Evolutionary conservation across 75 land plant genomes (phyloP).

Genomic region (Pinus tabuliformis): DNA sequence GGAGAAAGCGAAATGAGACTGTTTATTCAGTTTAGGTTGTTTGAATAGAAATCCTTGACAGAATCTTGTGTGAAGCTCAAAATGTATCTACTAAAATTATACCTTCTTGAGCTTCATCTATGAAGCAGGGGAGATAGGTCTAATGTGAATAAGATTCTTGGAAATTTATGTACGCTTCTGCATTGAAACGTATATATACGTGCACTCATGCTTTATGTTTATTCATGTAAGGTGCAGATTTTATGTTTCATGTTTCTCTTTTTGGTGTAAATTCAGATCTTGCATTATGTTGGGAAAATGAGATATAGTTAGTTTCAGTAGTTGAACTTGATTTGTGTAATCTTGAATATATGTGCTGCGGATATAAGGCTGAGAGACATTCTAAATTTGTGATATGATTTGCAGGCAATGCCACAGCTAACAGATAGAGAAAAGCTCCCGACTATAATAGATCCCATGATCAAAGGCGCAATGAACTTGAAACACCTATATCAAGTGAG

Average conservation of each 20-base stretch:
- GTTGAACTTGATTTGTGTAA: neutral
- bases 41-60: neutral
- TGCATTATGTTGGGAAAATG: neutral
- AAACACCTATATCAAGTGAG: slow-evolving; percentile 88
- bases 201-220: neutral
- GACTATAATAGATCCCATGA: slow-evolving; percentile 67
- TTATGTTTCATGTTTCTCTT: neutral
- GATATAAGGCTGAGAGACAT: neutral
- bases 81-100: neutral
- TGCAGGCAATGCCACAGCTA: slow-evolving; percentile 87
- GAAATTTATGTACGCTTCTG: neutral
- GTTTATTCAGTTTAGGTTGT: neutral
- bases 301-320: neutral
- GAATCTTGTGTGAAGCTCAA: neutral
- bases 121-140: neutral
- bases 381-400: neutral
- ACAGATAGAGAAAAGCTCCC: slow-evolving; percentile 79
- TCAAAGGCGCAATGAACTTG: slow-evolving; percentile 68
- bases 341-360: neutral
- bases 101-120: neutral
- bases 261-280: neutral
- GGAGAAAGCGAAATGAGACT: neutral
- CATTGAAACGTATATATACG: neutral
- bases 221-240: neutral
- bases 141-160: neutral